Percentiles rank a stretch among this genome's conserved stretches.
Conservation (phyloP, 2,329 filamentous ascomycete genomes). For the Ophiostoma sp. region DNA sequence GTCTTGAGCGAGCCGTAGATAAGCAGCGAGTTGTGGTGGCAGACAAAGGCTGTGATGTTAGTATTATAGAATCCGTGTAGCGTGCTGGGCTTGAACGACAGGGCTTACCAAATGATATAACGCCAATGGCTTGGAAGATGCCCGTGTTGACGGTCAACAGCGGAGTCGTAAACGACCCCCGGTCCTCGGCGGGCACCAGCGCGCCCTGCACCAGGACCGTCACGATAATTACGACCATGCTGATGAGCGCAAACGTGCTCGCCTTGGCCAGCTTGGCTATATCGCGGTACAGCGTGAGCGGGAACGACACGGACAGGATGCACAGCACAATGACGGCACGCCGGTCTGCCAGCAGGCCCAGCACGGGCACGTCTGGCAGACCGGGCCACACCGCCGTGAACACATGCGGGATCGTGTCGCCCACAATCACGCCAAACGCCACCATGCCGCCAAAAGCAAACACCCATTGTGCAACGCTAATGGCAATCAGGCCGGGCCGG, state of each 20-base stretch:
- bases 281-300: constrained; percentile 87
- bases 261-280: constrained; percentile 98
- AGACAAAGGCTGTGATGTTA: constrained; percentile 52
- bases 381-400: constrained; percentile 75
- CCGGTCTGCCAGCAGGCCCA: constrained; percentile 78
- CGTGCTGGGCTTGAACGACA: background rate
- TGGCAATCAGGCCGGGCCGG: constrained; percentile 78
- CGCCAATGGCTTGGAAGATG: constrained; percentile 91
- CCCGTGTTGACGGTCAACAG: constrained; percentile 76
- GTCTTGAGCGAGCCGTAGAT: constrained; percentile 95
- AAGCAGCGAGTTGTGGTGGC: constrained; percentile 90
- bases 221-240: constrained; percentile 84
- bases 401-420: constrained; percentile 92
- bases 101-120: constrained; percentile 85
- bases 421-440: constrained; percentile 94
- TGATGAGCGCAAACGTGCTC: constrained; percentile 84
- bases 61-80: background rate
- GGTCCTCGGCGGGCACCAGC: constrained; percentile 63
- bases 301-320: constrained; percentile 79
- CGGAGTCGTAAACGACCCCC: constrained; percentile 64
- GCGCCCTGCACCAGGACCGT: constrained; percentile 83
- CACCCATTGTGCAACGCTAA: constrained; percentile 86
- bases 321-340: constrained; percentile 83
- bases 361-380: constrained; percentile 63
- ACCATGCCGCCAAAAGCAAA: constrained; percentile 99